A percentile compares a stretch with the other conserved stretches of the same genome.
Evolutionary conservation across 2,329 filamentous ascomycete species (phyloP).

Genomic region (Talaromyces sp.): DNA sequence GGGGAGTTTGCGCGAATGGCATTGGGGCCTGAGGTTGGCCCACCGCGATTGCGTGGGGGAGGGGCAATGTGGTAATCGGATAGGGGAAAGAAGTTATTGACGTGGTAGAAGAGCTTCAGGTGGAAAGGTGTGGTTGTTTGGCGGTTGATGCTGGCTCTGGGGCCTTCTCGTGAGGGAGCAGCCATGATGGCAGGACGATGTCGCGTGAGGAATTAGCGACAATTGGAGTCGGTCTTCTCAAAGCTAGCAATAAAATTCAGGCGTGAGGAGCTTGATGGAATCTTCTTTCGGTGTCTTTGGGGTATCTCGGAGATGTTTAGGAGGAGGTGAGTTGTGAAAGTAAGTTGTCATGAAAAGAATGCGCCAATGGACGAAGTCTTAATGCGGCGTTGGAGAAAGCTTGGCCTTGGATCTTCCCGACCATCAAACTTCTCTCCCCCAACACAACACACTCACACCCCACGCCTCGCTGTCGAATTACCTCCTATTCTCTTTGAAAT

Average conservation of each 20-base stretch:
- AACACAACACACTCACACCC: background rate
- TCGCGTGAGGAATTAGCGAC: background rate
- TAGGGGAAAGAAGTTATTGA: slow-evolving; percentile 67
- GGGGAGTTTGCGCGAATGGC: slow-evolving; percentile 33
- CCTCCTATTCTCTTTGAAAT: background rate
- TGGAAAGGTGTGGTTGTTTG: slow-evolving; percentile 78
- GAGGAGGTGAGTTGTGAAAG: background rate
- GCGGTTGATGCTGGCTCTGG: slow-evolving; percentile 60
- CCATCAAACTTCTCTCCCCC: background rate
- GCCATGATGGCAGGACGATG: slow-evolving; percentile 17
- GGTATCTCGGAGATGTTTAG: background rate
- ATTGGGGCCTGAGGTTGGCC: slow-evolving; percentile 45
- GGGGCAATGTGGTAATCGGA: slow-evolving; percentile 43
- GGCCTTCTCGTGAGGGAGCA: slow-evolving; percentile 29
- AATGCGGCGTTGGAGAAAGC: background rate
- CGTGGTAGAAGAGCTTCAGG: slow-evolving; percentile 81
- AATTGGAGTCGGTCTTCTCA: background rate
- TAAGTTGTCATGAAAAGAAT: background rate
- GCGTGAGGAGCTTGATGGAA: background rate
- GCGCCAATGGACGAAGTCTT: background rate
- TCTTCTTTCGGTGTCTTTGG: background rate
- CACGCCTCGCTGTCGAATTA: background rate
- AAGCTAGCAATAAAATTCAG: background rate
- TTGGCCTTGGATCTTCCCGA: background rate
- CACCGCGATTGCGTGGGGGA: slow-evolving; percentile 24